Conservation (phyloP, 2,329 filamentous ascomycete genomes). For the Alternaria longipes region DNA sequence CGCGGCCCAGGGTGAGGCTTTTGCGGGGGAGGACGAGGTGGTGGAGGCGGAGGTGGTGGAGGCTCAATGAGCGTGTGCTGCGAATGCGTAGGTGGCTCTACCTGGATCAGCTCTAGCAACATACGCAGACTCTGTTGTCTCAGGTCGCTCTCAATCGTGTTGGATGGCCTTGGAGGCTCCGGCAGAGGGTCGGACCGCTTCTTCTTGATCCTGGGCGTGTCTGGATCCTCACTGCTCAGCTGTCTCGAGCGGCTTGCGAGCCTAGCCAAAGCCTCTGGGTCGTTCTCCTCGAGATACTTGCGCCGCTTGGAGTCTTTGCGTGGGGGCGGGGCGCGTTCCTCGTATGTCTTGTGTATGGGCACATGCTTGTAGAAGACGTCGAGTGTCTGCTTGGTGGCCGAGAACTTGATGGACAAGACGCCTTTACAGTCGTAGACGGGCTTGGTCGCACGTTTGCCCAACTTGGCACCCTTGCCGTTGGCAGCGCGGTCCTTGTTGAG, state of each 20-base stretch:
- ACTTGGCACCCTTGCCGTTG: conserved; percentile 54
- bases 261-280: conserved; percentile 45
- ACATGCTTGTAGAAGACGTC: conserved; percentile 59
- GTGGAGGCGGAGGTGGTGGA: conserved; percentile 20
- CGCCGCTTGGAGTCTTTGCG: conserved; percentile 53
- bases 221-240: conserved; percentile 28
- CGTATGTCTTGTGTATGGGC: conserved; percentile 58
- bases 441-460: conserved; percentile 53
- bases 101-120: conserved; percentile 49
- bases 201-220: conserved; percentile 31
- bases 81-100: conserved; percentile 27
- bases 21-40: conserved; percentile 9
- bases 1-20: conserved; percentile 7
- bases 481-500: conserved; percentile 61
- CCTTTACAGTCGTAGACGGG: conserved; percentile 61
- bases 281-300: conserved; percentile 46
- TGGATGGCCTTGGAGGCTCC: conserved; percentile 37
- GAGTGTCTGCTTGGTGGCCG: conserved; percentile 51
- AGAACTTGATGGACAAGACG: conserved; percentile 59
- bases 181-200: conserved; percentile 34
- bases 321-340: conserved; percentile 54
- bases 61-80: conserved; percentile 23
- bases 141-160: conserved; percentile 50
- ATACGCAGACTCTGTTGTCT: conserved; percentile 50
- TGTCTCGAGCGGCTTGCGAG: conserved; percentile 38